phyloP scores from a whole-genome alignment of 2,329 filamentous ascomycete genomes.

The Verticillium longisporum region DNA sequence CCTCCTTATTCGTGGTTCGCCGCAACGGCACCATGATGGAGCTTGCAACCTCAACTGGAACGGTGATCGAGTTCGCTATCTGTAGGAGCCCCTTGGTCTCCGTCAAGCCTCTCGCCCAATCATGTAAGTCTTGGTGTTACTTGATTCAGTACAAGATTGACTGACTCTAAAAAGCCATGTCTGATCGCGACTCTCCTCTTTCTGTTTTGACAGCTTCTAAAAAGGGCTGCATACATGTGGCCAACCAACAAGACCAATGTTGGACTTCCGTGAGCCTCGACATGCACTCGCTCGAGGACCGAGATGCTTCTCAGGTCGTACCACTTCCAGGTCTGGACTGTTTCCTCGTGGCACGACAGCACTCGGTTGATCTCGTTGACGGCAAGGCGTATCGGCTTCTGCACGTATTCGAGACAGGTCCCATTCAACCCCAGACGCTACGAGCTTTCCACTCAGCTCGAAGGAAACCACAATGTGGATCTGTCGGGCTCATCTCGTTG shows the following conservation, averaged over 20 bases:
- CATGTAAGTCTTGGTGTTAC: neutral
- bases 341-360: slow-evolving; percentile 52
- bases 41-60: slow-evolving; percentile 38
- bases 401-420: slow-evolving; percentile 54
- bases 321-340: slow-evolving; percentile 49
- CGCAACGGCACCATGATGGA: slow-evolving; percentile 58
- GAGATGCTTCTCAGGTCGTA: slow-evolving; percentile 50
- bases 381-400: slow-evolving; percentile 38
- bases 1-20: slow-evolving; percentile 53
- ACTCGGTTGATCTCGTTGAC: slow-evolving; percentile 52
- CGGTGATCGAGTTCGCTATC: slow-evolving; percentile 36
- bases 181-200: slow-evolving; percentile 14
- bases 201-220: slow-evolving; percentile 42
- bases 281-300: slow-evolving; percentile 26
- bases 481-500: slow-evolving; percentile 52
- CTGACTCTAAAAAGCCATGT: slow-evolving; percentile 10
- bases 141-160: neutral
- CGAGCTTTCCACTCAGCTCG: slow-evolving; percentile 50
- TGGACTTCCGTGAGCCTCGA: slow-evolving; percentile 46
- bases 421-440: slow-evolving; percentile 52
- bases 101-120: slow-evolving; percentile 32
- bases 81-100: slow-evolving; percentile 47
- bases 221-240: slow-evolving; percentile 42
- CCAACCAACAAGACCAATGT: slow-evolving; percentile 24
- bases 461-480: slow-evolving; percentile 45